Evolutionary conservation across 208 protist species (phyloP), one percentile per base, ranked within the genome.

Genomic region (Crithidia bombi): DNA sequence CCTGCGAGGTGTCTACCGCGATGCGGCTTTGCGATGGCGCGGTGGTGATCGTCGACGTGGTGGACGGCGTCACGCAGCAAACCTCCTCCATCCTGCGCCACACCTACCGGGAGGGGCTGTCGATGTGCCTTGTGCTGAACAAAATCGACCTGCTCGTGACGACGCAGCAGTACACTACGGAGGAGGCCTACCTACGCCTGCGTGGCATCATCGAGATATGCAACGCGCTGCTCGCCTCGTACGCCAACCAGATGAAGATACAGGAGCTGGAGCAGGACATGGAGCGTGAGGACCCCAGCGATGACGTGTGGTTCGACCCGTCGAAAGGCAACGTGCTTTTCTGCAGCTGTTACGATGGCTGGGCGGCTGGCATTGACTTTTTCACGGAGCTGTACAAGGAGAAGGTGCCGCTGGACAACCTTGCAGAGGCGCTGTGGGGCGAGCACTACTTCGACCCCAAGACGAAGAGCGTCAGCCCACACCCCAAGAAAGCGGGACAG

Each of bases 91-190:
- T 99, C 47, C 82, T 99, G 25, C 83, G 95, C 12, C 97, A 99
- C 80, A 96, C 98, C 0, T 99, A 97, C 73, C 63, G 71, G 23
- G 98, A 99, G 69, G 86, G 96, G 10, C 78, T 99, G 12, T 90
- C 77, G 35, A 98, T 98, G 74, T 90, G 90, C 62, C 85, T 99
- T 19, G 96, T 99, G 10, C 80, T 99, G 14, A 99, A 99, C 84
- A 99, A 99, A 79, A 98, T 99, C 19, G 99, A 99, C 80, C 80
- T 98, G 35, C 81, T 98, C 17, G 92, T 99, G 59, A 81, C 84
- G 10, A 92, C 98, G 51, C 86, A 99, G 65, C 81, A 98, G 68
- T 75, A 97, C 81, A 93, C 56, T 73, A 94, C 71, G 10, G 85
- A 77, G 86, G 98, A 91, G 87, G 86, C 85, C 3, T 96, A 98